Base-by-base conservation (phyloP, 2,329 filamentous ascomycete genomes). In the Emergomyces orientalis region DNA sequence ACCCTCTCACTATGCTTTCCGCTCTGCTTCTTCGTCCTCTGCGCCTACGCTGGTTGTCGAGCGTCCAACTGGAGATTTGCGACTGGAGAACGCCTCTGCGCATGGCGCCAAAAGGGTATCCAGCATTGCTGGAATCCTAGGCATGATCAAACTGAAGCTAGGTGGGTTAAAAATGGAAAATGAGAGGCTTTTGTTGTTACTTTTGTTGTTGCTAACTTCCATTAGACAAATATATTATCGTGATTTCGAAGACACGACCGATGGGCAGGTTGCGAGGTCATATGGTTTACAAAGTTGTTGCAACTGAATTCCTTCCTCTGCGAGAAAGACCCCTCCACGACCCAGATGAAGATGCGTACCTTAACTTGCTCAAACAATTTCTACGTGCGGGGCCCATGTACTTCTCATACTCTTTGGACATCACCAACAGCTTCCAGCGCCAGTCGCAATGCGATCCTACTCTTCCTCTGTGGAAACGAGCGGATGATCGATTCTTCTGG, bases 401-500 rank as follows among this genome's bases (percentile, higher is more conserved):
- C 82, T 99, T 97, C 72, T 97, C 94, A 63, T 99, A 99, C 80
- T 93, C 92, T 9, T 86, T 96, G 74, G 94, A 99, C 76, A 84
- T 99, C 67, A 99, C 94, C 69, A 99, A 96, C 80, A 92, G 86
- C 73, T 96, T 97, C 79, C 94, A 99, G 78, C 87, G 94, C 67
- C 94, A 97, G 74, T 87, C 92, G 3, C 86, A 92, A 68, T 81
- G 86, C 67, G 86, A 96, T 73, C 78, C 80, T 62, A 83, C 84
- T 19, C 80, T 83, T 62, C 92, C 94, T 14, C 78, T 97, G 63
- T 99, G 94, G 94, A 88, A 89, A 80, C 83, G 91, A 69, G 88
- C 93, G 66, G 94, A 99, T 75, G 92, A 97, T 74, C 90, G 94
- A 67, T 99, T 99, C 81, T 99, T 97, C 81, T 99, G 93, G 91